Evolutionary conservation across 2,329 filamentous ascomycete species (phyloP).

Genomic region (Penicillium corylophilum): DNA sequence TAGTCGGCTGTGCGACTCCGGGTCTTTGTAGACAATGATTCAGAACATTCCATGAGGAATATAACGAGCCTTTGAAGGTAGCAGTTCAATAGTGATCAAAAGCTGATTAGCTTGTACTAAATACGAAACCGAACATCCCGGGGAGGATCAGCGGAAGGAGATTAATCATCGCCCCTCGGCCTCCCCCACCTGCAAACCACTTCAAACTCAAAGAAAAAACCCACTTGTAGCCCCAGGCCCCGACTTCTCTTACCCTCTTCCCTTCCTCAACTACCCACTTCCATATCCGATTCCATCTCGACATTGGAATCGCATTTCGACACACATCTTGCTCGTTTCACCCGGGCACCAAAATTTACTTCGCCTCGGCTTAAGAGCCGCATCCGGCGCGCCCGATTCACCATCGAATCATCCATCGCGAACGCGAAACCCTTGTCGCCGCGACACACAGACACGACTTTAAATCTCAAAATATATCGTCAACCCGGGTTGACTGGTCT

Average conservation of each 20-base stretch:
- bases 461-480: not conserved
- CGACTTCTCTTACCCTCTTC: not conserved
- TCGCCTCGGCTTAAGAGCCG: conserved; percentile 12
- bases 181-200: conserved; percentile 10
- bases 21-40: not conserved
- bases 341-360: not conserved
- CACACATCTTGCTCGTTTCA: not conserved
- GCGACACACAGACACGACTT: not conserved
- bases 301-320: not conserved
- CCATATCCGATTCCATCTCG: conserved; percentile 3
- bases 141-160: conserved; percentile 1
- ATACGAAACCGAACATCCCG: not conserved
- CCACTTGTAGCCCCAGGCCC: conserved; percentile 12
- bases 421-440: conserved; percentile 9
- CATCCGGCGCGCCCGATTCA: conserved; percentile 20
- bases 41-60: not conserved
- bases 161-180: conserved; percentile 21
- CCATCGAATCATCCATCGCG: conserved; percentile 11
- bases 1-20: not conserved
- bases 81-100: not conserved
- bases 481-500: conserved; percentile 3
- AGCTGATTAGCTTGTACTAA: not conserved
- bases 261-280: not conserved
- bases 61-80: not conserved
- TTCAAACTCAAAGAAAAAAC: conserved; percentile 17